A percentile compares a stretch with the other conserved stretches of the same genome.
phyloP scores from a whole-genome alignment of 148 eudicot genomes.

The Amaranthus palmeri region DNA sequence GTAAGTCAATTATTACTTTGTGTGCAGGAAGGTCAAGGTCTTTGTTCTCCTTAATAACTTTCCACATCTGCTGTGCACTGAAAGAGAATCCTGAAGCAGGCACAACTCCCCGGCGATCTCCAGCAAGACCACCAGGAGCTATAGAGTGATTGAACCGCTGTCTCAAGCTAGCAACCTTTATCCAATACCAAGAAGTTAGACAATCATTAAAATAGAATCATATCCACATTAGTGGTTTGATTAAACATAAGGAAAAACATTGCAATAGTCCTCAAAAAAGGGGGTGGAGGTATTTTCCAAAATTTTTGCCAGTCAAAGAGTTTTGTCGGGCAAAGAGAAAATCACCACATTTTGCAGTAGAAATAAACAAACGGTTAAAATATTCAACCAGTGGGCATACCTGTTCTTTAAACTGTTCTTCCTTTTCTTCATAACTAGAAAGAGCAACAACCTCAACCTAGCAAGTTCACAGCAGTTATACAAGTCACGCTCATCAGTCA shows the following conservation, averaged over 20 bases:
- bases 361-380: background rate
- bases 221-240: background rate
- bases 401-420: conserved; percentile 95
- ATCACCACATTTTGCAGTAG: background rate
- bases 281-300: too few relatives aligned
- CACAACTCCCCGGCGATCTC: conserved; percentile 93
- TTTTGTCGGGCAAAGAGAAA: background rate
- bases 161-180: conserved; percentile 82
- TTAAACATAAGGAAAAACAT: background rate
- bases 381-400: conserved; percentile 26
- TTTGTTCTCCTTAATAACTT: conserved; percentile 84
- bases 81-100: conserved; percentile 97
- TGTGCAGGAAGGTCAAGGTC: conserved; percentile 97
- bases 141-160: conserved; percentile 85
- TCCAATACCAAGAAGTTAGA: conserved; percentile 14
- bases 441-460: conserved; percentile 99
- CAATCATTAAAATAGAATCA: background rate
- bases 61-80: conserved; percentile 95
- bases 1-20: conserved; percentile 46
- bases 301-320: too few relatives aligned
- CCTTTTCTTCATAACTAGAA: conserved; percentile 93
- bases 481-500: conserved; percentile 10
- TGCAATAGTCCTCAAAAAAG: background rate
- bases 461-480: conserved; percentile 19
- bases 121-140: conserved; percentile 99